Conservation (phyloP, 352 stramenopile genomes). For the Aphanomyces stellatus region DNA sequence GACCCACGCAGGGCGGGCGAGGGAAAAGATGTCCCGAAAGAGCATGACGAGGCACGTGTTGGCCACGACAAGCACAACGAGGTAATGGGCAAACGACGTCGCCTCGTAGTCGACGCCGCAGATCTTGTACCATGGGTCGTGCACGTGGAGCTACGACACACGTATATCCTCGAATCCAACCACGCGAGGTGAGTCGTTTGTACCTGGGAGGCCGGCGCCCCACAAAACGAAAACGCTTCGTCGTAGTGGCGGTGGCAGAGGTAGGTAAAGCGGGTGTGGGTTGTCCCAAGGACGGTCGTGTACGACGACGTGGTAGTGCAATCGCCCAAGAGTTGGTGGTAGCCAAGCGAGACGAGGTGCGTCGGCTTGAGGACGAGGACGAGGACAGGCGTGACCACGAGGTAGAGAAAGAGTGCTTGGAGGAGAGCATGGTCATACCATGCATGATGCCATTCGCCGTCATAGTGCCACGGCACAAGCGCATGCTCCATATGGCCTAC, state of each 20-base stretch:
- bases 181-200: too few relatives aligned
- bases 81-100: slow-evolving; percentile 24
- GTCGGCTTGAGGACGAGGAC: slow-evolving; percentile 52
- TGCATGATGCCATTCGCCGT: slow-evolving; percentile 73
- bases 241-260: slow-evolving; percentile 72
- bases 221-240: slow-evolving; percentile 79
- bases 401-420: slow-evolving; percentile 71
- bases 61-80: neutral
- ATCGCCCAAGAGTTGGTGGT: slow-evolving; percentile 66
- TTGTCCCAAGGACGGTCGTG: slow-evolving; percentile 48
- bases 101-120: slow-evolving; percentile 59
- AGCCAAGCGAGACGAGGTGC: slow-evolving; percentile 59
- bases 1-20: neutral
- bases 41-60: neutral
- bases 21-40: slow-evolving; percentile 1
- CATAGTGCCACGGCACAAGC: slow-evolving; percentile 37
- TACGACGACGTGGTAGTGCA: slow-evolving; percentile 51
- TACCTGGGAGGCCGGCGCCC: slow-evolving; percentile 65
- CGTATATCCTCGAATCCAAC: slow-evolving; percentile 9
- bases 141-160: slow-evolving; percentile 26
- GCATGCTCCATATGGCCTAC: neutral
- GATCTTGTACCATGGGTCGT: slow-evolving; percentile 81
- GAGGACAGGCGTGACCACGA: slow-evolving; percentile 46
- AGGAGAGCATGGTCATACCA: slow-evolving; percentile 75
- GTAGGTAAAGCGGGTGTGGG: slow-evolving; percentile 49